Evolutionary conservation across 73 alveolate species (phyloP), one percentile per base, ranked within the genome.

Genomic region (Urostyla sp.): DNA sequence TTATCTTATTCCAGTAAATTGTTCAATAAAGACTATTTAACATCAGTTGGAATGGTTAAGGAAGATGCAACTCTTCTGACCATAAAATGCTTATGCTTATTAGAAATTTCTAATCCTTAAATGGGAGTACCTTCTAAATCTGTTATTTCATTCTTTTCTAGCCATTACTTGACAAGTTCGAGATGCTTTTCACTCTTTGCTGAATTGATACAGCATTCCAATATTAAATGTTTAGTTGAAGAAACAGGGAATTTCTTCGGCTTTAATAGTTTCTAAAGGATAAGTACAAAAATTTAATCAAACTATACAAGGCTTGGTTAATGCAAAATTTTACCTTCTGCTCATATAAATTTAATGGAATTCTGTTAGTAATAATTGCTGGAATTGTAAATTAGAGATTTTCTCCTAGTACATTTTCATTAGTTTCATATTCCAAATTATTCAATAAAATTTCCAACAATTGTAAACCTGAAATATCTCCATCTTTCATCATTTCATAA

Each of bases 401-500:
- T 27, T 74, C 87, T 27, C 72, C 87, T 55, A 88, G 49, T 24
- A 80, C 92, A 37, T 87, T 90, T 6, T 87, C 89, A 45, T 89
- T 89, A 27, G 87, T 72, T 69, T 88, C 94, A 35, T 85, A 34
- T 32, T 55, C 51, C 0, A 80, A 0, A 13, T 80, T 85, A 13
- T 67, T 69, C 46, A 56, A 31, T 1, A 72, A 27, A 2, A 81
- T 34, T 26, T 88, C 87, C 20, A 80, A 80, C 59, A 55, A 92
- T 75, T 89, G 83, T 26, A 79, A 66, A 26, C 95, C 92, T 24
- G 97, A 74, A 48, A 94, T 45, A 53, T 87, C 88, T 4, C 89
- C 92, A 85, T 94, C 97, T 77, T 93, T 91, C 73, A 87, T 80
- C 90, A 69, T 84, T 32, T 84, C 93, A 83, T 66, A 80, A 45